phyloP scores from a whole-genome alignment of 148 eudicot species.

The Talinum fruticosum region DNA sequence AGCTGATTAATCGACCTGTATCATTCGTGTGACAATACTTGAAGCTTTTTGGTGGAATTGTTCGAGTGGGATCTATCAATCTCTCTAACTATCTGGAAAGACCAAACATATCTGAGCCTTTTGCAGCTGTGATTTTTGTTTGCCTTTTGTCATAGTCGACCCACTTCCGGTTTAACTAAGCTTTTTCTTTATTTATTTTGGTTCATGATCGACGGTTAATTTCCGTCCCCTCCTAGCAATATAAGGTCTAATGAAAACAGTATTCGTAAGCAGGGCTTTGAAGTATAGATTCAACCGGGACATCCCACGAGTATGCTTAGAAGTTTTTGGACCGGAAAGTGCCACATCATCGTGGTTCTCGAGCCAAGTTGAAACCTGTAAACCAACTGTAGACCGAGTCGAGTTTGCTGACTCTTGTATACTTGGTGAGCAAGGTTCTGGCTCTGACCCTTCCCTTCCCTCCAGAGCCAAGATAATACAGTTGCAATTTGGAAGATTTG shows the following conservation, averaged over 20 bases:
- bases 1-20: background rate
- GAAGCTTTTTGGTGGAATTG: constrained; percentile 1
- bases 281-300: background rate
- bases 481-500: background rate
- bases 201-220: background rate
- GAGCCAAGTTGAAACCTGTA: background rate
- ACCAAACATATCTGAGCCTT: background rate
- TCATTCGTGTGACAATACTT: background rate
- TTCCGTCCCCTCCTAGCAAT: background rate
- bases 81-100: background rate
- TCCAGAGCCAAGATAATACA: background rate
- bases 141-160: background rate
- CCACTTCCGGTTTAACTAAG: background rate
- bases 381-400: too few species aligned
- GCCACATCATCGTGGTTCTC: background rate
- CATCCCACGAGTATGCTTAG: background rate
- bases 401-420: background rate
- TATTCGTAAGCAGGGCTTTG: background rate
- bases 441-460: too few species aligned
- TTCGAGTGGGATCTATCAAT: background rate
- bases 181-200: background rate
- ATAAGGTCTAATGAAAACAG: background rate
- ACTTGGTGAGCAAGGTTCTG: background rate
- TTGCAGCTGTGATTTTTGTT: background rate
- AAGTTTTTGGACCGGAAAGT: background rate